Evolutionary conservation across 169 alveolate species (phyloP).

Genomic region (Perkinsus marinus): DNA sequence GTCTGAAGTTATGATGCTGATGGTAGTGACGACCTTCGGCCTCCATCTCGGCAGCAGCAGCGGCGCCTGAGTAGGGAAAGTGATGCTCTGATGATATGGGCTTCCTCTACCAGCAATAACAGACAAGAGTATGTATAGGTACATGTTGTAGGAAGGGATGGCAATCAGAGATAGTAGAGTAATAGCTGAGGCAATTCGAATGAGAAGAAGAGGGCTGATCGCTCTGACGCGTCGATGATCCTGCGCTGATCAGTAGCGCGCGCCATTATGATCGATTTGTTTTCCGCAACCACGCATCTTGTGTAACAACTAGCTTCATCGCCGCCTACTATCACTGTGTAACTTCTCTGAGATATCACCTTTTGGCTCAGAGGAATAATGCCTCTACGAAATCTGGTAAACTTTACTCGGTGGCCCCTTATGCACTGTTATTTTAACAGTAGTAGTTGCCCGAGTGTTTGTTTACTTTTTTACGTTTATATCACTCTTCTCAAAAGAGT

Average conservation of each 20-base stretch:
- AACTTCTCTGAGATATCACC: no score
- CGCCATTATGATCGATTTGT: neutral
- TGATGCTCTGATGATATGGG: neutral
- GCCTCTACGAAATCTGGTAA: no score
- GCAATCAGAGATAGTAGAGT: neutral
- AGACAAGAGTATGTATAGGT: neutral
- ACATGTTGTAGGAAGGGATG: neutral
- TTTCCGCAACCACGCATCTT: neutral
- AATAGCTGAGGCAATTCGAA: neutral
- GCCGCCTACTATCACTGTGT: neutral
- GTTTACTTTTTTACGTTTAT: no score
- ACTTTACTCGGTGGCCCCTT: no score
- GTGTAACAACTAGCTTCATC: neutral
- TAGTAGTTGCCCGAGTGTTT: no score
- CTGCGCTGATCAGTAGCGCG: neutral
- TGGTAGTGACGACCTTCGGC: neutral
- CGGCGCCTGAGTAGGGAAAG: neutral
- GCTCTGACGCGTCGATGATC: neutral
- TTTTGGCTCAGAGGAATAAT: no score
- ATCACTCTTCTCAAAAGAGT: no score
- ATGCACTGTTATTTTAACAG: no score
- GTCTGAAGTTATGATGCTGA: neutral
- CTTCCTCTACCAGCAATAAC: neutral
- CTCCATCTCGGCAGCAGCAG: neutral
- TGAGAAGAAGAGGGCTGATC: neutral